phyloP scores from a whole-genome alignment of 768 basidiomycete genomes.

The Pisolithus microcarpus region DNA sequence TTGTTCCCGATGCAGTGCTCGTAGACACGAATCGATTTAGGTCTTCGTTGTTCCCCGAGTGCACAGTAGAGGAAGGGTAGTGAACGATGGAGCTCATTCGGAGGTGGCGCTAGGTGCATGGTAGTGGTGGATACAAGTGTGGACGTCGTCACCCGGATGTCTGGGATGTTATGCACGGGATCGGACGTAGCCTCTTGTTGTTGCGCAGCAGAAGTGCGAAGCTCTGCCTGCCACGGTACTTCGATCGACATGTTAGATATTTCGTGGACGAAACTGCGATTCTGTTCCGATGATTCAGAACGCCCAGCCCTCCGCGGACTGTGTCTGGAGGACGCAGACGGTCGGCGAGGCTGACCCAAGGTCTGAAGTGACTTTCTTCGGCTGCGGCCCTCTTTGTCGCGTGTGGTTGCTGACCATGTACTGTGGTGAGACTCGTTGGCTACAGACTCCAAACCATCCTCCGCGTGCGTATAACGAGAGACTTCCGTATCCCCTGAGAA shows the following conservation, averaged over 20 bases:
- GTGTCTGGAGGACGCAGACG: constrained; percentile 30
- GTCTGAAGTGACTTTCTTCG: constrained; percentile 17
- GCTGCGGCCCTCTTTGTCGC: constrained; percentile 29
- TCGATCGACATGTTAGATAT: constrained; percentile 40
- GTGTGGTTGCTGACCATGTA: constrained; percentile 22
- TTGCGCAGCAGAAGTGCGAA: constrained; percentile 8
- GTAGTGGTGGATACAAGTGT: constrained; percentile 9
- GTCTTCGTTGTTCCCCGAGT: constrained; percentile 54
- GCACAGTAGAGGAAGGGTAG: constrained; percentile 49
- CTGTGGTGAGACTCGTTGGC: constrained; percentile 19
- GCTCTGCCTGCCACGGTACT: constrained; percentile 25
- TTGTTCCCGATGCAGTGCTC: constrained; percentile 73
- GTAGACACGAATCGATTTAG: constrained; percentile 87
- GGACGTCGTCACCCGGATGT: constrained; percentile 25
- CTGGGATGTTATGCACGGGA: constrained; percentile 14
- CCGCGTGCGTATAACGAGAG: constrained; percentile 31
- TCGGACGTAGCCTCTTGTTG: background rate
- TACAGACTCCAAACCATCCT: constrained; percentile 10
- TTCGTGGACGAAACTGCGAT: constrained; percentile 34
- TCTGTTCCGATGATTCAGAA: constrained; percentile 35
- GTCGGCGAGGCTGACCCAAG: constrained; percentile 25
- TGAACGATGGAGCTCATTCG: constrained; percentile 24
- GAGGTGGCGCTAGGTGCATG: constrained; percentile 26
- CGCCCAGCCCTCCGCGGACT: constrained; percentile 41
- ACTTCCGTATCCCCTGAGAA: constrained; percentile 61